Percentiles rank a stretch among this genome's conserved stretches.
These are phyloP conservation scores for Onygenales sp. DNA, from an alignment of 2,329 filamentous ascomycete genomes.

Conservation along the genomic window DNA sequence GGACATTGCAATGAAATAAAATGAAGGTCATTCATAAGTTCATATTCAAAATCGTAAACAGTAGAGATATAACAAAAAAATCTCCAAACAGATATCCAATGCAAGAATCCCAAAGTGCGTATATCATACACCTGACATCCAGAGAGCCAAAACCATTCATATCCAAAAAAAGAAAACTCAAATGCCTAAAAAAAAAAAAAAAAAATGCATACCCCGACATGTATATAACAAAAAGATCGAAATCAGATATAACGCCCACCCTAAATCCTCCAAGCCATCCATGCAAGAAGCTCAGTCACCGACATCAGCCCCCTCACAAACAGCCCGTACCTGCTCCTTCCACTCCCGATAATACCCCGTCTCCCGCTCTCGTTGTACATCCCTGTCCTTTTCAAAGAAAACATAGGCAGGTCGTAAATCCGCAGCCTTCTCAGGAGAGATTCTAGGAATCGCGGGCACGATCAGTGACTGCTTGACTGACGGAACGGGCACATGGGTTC, in stretches of 20 bases:
- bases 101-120: neutral
- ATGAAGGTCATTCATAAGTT: no score
- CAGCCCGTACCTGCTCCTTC: constrained; percentile 25
- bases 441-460: constrained; percentile 6
- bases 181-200: neutral
- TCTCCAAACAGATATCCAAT: neutral
- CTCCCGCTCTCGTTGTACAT: constrained; percentile 23
- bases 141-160: no score
- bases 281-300: constrained; percentile 4
- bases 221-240: neutral
- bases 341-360: constrained; percentile 29
- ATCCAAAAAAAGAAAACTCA: neutral
- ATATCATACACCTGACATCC: no score
- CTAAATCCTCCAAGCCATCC: neutral
- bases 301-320: constrained; percentile 28
- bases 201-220: neutral
- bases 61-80: neutral
- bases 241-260: neutral
- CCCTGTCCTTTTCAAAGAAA: constrained; percentile 28
- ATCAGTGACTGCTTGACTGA: constrained; percentile 4
- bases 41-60: neutral
- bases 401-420: constrained; percentile 26
- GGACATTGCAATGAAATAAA: no score
- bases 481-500: constrained; percentile 6
- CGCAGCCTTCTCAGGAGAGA: constrained; percentile 3